These are phyloP conservation scores for Nymphaea colorata DNA, from an alignment of 164 flowering plant species.

Conservation along the genomic window DNA sequence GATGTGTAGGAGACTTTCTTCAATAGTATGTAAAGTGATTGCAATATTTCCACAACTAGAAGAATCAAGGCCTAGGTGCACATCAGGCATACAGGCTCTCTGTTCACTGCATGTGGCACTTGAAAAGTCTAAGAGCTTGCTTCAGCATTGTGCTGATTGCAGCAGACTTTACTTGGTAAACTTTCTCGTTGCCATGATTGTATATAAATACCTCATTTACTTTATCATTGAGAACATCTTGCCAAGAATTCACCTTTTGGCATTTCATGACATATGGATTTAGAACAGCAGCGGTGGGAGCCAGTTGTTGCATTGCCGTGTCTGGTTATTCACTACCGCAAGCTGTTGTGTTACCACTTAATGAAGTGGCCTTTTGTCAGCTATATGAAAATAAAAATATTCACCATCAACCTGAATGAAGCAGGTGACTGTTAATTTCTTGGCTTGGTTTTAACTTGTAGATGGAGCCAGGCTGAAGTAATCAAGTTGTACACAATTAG, in stretches of 20 bases:
- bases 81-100: slow-evolving; percentile 88
- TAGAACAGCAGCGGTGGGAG: too few relatives aligned
- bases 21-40: slow-evolving; percentile 61
- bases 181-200: neutral
- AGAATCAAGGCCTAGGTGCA: slow-evolving; percentile 91
- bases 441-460: too few relatives aligned
- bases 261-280: neutral
- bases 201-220: neutral
- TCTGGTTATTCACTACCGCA: too few relatives aligned
- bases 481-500: too few relatives aligned
- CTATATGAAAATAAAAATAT: too few relatives aligned
- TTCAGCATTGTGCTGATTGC: slow-evolving; percentile 84
- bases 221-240: too few relatives aligned
- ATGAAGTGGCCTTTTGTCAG: too few relatives aligned
- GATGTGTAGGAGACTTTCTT: slow-evolving; percentile 69
- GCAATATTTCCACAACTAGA: slow-evolving; percentile 78
- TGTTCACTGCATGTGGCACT: slow-evolving; percentile 90
- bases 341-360: too few relatives aligned
- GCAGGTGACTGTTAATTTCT: too few relatives aligned
- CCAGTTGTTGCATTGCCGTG: too few relatives aligned
- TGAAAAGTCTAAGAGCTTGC: slow-evolving; percentile 83
- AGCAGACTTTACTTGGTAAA: slow-evolving; percentile 95
- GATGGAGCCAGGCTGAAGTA: too few relatives aligned
- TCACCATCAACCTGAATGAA: too few relatives aligned
- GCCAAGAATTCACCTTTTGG: neutral